These are phyloP conservation scores for Apophysomyces ossiformis DNA, from an alignment of 371 early-diverging fungal genomes.

Conservation along the genomic window DNA sequence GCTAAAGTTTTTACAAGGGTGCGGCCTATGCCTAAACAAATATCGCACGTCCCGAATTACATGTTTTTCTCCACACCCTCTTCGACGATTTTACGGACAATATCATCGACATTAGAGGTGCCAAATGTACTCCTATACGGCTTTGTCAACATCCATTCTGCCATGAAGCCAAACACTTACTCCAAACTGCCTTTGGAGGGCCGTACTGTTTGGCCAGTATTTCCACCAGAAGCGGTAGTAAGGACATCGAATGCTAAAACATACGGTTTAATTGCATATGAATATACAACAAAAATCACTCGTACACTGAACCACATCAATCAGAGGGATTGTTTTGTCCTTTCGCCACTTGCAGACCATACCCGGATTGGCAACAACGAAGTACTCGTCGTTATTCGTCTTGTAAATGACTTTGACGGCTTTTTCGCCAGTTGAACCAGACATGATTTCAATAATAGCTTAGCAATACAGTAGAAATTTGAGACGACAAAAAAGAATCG, in stretches of 20 bases:
- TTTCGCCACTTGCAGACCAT: constrained; percentile 39
- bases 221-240: constrained; percentile 20
- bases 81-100: constrained; percentile 27
- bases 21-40: not conserved
- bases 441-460: constrained; percentile 1
- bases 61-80: constrained; percentile 29
- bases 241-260: constrained; percentile 34
- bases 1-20: not conserved
- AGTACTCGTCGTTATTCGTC: constrained; percentile 40
- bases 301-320: constrained; percentile 51
- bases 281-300: not conserved
- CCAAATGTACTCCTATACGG: constrained; percentile 29
- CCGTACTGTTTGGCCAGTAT: constrained; percentile 26
- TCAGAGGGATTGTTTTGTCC: constrained; percentile 46
- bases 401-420: constrained; percentile 39
- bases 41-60: constrained; percentile 11
- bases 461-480: too few species aligned
- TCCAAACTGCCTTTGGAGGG: constrained; percentile 32
- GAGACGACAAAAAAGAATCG: too few species aligned
- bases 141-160: not conserved
- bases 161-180: constrained; percentile 10
- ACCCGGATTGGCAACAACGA: constrained; percentile 41
- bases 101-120: constrained; percentile 25
- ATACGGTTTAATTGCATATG: not conserved
- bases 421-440: constrained; percentile 14